Conservation (phyloP, 805 yeast species). For the Teunomyces tritomae region DNA sequence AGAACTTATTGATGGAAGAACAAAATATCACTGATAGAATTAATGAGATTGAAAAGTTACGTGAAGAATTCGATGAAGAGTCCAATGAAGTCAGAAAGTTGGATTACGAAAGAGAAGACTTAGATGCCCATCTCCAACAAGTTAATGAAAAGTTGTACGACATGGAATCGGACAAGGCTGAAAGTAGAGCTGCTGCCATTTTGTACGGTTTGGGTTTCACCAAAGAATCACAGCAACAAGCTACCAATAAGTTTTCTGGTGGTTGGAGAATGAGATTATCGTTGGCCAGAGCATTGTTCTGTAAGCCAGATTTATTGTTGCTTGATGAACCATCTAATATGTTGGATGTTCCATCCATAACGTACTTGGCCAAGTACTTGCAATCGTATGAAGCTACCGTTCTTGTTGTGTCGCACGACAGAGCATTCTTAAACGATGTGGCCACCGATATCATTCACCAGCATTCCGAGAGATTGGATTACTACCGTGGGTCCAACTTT, state of each 20-base stretch:
- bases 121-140: slow-evolving; percentile 73
- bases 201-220: slow-evolving; percentile 92
- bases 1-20: slow-evolving; percentile 79
- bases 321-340: slow-evolving; percentile 99
- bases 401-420: slow-evolving; percentile 94
- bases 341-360: slow-evolving; percentile 99
- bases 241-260: slow-evolving; percentile 94
- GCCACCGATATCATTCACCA: slow-evolving; percentile 98
- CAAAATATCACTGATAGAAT: slow-evolving; percentile 69
- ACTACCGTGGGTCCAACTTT: slow-evolving; percentile 90
- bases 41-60: slow-evolving; percentile 66
- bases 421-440: slow-evolving; percentile 94
- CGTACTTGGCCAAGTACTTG: slow-evolving; percentile 85
- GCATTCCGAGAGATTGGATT: slow-evolving; percentile 95
- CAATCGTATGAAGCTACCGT: slow-evolving; percentile 91
- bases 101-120: slow-evolving; percentile 87
- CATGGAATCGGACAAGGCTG: slow-evolving; percentile 97
- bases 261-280: slow-evolving; percentile 99
- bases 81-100: slow-evolving; percentile 71
- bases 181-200: slow-evolving; percentile 93
- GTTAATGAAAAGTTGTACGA: slow-evolving; percentile 80
- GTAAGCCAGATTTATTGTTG: slow-evolving; percentile 89
- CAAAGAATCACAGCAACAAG: slow-evolving; percentile 72
- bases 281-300: slow-evolving; percentile 95
- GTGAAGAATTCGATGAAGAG: slow-evolving; percentile 66